phyloP scores from a whole-genome alignment of 768 basidiomycete genomes.

The Mycena kentingensis region DNA sequence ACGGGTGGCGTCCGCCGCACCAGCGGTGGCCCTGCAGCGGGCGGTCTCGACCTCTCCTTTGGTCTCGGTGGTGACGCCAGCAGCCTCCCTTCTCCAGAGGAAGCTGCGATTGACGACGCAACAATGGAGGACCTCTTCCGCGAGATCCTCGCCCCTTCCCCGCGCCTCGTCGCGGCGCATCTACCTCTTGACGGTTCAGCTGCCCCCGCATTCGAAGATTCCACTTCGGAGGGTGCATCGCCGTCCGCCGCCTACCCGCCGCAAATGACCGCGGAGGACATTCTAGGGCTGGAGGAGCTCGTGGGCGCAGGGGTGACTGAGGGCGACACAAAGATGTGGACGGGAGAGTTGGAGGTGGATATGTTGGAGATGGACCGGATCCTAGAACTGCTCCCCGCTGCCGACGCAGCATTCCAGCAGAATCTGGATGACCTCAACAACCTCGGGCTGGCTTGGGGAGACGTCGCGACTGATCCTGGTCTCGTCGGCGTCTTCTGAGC shows the following conservation, averaged over 20 bases:
- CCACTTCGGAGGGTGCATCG: conserved; percentile 26
- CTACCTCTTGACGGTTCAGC: conserved; percentile 30
- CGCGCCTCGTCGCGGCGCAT: conserved; percentile 33
- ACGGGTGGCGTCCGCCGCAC: conserved; percentile 89
- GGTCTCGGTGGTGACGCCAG: conserved; percentile 25
- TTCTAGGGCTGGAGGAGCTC: conserved; percentile 21
- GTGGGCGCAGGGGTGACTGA: conserved; percentile 15
- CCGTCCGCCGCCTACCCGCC: conserved; percentile 24
- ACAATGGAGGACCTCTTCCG: conserved; percentile 70
- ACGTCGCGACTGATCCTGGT: conserved; percentile 12
- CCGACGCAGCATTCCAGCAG: conserved; percentile 15
- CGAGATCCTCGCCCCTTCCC: conserved; percentile 65
- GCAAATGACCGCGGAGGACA: conserved; percentile 24
- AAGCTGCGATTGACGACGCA: conserved; percentile 50
- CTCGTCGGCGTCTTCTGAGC: conserved; percentile 22
- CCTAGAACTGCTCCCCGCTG: conserved; percentile 19
- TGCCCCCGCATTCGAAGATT: conserved; percentile 19
- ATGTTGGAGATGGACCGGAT: conserved; percentile 25
- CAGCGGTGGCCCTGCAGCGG: conserved; percentile 91
- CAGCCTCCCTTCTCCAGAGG: conserved; percentile 24
- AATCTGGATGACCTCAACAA: conserved; percentile 18
- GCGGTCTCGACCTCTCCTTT: conserved; percentile 58
- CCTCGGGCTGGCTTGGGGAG: conserved; percentile 15
- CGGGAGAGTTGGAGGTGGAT: conserved; percentile 20
- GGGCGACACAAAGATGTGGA: conserved; percentile 12